Conservation (phyloP, 2,329 filamentous ascomycete genomes). For the Diaporthe australafricana region DNA sequence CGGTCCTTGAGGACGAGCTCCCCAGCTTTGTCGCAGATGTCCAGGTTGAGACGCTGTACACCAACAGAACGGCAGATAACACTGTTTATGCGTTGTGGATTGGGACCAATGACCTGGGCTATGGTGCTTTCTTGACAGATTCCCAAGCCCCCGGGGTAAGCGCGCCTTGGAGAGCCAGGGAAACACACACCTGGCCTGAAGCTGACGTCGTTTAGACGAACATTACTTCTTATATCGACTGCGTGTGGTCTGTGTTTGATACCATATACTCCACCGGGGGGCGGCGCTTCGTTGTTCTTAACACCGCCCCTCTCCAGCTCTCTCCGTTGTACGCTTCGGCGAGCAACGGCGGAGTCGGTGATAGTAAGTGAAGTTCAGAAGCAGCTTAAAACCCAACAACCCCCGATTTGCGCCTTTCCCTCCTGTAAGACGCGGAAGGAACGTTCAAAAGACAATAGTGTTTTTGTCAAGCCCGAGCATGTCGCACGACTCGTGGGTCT, state of each 20-base stretch:
- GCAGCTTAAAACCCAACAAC: not conserved
- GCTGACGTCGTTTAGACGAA: conserved; percentile 54
- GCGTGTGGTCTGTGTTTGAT: conserved; percentile 73
- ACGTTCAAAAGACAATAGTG: not conserved
- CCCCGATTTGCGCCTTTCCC: too few species aligned
- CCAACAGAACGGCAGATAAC: conserved; percentile 60
- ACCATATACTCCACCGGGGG: conserved; percentile 73
- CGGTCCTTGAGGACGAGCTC: conserved; percentile 71
- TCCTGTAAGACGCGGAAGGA: too few species aligned
- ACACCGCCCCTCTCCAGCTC: conserved; percentile 74
- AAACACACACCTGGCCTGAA: not conserved
- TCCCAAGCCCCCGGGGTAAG: conserved; percentile 61
- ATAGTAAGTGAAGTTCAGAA: conserved; percentile 40
- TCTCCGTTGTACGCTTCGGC: conserved; percentile 72
- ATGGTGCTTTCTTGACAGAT: conserved; percentile 73
- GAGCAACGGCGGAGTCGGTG: conserved; percentile 53
- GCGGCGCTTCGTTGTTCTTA: conserved; percentile 79
- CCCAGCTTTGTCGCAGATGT: conserved; percentile 66
- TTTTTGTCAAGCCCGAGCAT: not conserved
- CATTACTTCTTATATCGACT: conserved; percentile 74
- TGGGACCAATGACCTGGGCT: conserved; percentile 83
- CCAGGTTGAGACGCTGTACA: conserved; percentile 55
- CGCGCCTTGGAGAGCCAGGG: not conserved
- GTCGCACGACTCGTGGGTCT: not conserved
- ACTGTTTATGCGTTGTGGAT: conserved; percentile 85